Percentiles rank a stretch among this genome's conserved stretches.
Evolutionary conservation across 2,329 filamentous ascomycete species (phyloP).

Genomic region (Neofusicoccum cordaticola): DNA sequence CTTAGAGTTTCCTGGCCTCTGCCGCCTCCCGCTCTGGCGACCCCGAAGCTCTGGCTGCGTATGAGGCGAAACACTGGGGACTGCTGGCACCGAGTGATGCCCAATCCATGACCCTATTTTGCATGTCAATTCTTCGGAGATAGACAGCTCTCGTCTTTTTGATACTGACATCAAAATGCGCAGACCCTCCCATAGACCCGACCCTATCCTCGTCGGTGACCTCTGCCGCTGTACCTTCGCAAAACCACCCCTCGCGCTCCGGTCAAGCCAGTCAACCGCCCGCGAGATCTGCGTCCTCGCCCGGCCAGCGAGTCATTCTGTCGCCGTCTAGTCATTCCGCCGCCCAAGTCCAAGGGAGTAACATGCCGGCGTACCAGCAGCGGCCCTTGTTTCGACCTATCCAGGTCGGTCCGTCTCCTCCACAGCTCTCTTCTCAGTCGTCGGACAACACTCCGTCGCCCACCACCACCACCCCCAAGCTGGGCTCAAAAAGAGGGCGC

Average conservation of each 20-base stretch:
- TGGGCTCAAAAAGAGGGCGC: slow-evolving; percentile 16
- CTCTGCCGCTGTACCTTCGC: background rate
- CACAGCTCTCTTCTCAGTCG: slow-evolving; percentile 16
- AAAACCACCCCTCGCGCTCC: background rate
- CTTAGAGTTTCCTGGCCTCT: slow-evolving; percentile 5
- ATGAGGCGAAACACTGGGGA: slow-evolving; percentile 14
- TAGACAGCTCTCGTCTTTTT: background rate
- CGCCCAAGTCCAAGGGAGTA: background rate
- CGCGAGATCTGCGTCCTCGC: background rate
- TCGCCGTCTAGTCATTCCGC: background rate
- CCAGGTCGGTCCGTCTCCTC: slow-evolving; percentile 17
- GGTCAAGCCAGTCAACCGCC: background rate
- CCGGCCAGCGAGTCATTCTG: slow-evolving; percentile 7
- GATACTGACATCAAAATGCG: slow-evolving; percentile 16
- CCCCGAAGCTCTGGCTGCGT: slow-evolving; percentile 14
- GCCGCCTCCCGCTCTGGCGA: background rate
- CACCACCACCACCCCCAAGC: slow-evolving; percentile 14
- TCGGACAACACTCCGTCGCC: slow-evolving; percentile 17
- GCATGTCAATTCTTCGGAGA: slow-evolving; percentile 5
- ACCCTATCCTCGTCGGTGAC: background rate
- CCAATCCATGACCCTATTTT: slow-evolving; percentile 14
- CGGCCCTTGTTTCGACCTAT: slow-evolving; percentile 17
- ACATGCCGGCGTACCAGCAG: slow-evolving; percentile 18
- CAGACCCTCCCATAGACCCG: slow-evolving; percentile 12
- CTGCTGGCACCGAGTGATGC: slow-evolving; percentile 15